phyloP scores from a whole-genome alignment of 2,329 filamentous ascomycete genomes.

The Fusarium nematophilum region DNA sequence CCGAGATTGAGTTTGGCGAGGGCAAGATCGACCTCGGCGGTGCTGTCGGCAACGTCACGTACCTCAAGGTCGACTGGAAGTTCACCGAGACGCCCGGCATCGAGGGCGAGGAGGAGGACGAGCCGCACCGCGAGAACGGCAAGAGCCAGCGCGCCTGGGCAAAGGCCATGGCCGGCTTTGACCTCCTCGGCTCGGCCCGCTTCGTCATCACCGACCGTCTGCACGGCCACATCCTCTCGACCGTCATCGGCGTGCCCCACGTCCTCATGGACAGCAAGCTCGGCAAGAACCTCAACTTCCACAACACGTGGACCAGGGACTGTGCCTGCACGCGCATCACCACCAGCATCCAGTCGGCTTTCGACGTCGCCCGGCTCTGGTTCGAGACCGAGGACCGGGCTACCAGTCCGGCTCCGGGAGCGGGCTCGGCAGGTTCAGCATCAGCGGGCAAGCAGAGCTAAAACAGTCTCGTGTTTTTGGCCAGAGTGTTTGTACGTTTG shows the following conservation, averaged over 20 bases:
- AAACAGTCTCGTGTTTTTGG: slow-evolving; percentile 1
- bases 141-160: slow-evolving; percentile 45
- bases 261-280: slow-evolving; percentile 45
- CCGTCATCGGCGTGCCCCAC: slow-evolving; percentile 42
- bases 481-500: background rate
- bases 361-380: slow-evolving; percentile 38
- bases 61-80: slow-evolving; percentile 45
- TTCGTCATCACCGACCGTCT: slow-evolving; percentile 44
- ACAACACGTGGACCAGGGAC: slow-evolving; percentile 44
- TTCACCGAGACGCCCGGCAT: slow-evolving; percentile 41
- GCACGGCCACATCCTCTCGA: slow-evolving; percentile 43
- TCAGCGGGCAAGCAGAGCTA: background rate
- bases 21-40: slow-evolving; percentile 38
- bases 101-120: slow-evolving; percentile 24
- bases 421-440: too few relatives aligned
- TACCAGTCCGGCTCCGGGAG: too few relatives aligned
- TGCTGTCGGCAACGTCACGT: slow-evolving; percentile 40
- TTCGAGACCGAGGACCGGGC: slow-evolving; percentile 25
- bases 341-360: slow-evolving; percentile 36
- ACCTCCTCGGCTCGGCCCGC: slow-evolving; percentile 39
- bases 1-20: slow-evolving; percentile 36
- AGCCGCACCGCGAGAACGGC: slow-evolving; percentile 35
- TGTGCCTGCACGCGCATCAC: slow-evolving; percentile 42
- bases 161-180: slow-evolving; percentile 42
- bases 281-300: slow-evolving; percentile 46